Evolutionary conservation across 2,329 filamentous ascomycete genomes (phyloP), one percentile per base, ranked within the genome.

Genomic region (Macrophomina phaseolina): DNA sequence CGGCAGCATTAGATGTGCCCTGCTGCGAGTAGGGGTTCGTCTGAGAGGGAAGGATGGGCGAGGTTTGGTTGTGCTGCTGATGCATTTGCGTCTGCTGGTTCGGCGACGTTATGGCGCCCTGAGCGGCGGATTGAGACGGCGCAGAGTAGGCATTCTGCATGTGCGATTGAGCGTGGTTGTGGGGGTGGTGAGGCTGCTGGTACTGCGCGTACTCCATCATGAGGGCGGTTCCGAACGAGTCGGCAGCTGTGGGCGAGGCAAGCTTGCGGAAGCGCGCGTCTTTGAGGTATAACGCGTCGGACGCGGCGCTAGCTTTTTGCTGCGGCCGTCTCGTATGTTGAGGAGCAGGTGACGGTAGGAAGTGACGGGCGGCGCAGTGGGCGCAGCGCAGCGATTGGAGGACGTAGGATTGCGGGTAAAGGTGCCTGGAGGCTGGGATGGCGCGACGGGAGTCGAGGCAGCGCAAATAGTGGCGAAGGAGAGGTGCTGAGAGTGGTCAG

Each of bases 1-100:
- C 82, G 72, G 89, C 76, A 60, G 78, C 85, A 74, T 86, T 87
- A 69, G 88, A 87, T 46, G 85, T 82, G 69, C 86, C 84, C 73
- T 89, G 86, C 72, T 91, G 91, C 74, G 91, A 87, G 68, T 84
- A 84, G 30, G 75, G 73, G 66, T 82, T 81, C 67, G 83, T 85
- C 80, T 95, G 92, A 63, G 91, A 90, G 32, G 91, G 88, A 66
- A 95, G 85, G 69, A 95, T 93, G 38, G 93, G 92, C 40, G 92
- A 95, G 4, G 89, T 89, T 79, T 94, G 87, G 70, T 85, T 85
- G 74, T 86, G 82, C 64, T 86, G 82, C 45, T 79, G 74, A 72
- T 90, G 87, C 73, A 90, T 84, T 77, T 87, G 89, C 73, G 88
- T 86, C 76, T 88, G 91, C 71, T 82, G 81, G 62, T 90, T 89